Base-by-base conservation (phyloP, 257 asterid species). In the Leptodermis oblonga region DNA sequence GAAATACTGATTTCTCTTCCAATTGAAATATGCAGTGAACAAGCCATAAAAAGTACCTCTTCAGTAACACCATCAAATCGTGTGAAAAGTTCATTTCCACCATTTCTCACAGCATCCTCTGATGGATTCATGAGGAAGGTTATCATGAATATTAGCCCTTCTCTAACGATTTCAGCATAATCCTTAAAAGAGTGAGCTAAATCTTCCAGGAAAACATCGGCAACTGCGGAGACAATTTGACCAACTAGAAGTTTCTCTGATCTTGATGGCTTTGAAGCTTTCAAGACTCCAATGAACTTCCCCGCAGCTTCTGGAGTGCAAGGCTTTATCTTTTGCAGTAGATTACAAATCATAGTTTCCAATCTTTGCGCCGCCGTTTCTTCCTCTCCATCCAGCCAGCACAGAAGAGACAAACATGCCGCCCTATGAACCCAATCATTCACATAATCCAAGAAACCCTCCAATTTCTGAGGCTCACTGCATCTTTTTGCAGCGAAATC, bases 251-350 rank as follows among this genome's bases (percentile, higher is more conserved):
- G 63, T 13, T 26, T 18, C n/a, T 61, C 56, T 4, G 43, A 3
- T 66, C 34, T 63, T 41, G 45, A 66, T 7, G 3, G 13, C 10
- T 42, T 58, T 45, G 66, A 56, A 59, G 45, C 58, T 70, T 42
- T 39, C 67, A 70, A 31, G 46, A 23, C 45, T n/a, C 11, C 39
- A 45, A 70, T 10, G 28, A 46, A 49, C n/a, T 31, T 30, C 1
- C 25, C 23, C 14, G 11, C 18, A 43, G 22, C 52, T 6, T 52
- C 43, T 10, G 63, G 39, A 56, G 63, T 26, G 39, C 6, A 56
- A 22, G 52, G 53, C 68, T 22, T 39, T 17, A 34, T 56, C 73
- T 39, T 41, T 13, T 25, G 34, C 23, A 43, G 5, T 0, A 59
- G 46, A 58, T 42, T 25, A 20, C 1, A 4, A 1, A 59, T 4